Conservation (phyloP, 768 basidiomycete species). For the Phaeotremella fagi region DNA sequence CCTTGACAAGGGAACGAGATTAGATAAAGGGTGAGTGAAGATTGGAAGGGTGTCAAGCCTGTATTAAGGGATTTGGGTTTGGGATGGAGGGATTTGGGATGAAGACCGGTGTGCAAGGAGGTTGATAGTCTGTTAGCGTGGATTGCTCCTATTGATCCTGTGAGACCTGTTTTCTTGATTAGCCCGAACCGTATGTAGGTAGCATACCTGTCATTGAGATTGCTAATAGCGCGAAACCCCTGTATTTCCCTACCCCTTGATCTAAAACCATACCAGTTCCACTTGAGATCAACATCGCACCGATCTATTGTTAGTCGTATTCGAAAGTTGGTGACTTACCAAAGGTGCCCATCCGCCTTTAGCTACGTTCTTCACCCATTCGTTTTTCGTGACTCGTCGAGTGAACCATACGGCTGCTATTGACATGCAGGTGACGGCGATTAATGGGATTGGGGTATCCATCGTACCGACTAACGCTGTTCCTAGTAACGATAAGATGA, state of each 20-base stretch:
- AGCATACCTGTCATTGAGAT: conserved; percentile 75
- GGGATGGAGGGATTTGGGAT: conserved; percentile 11
- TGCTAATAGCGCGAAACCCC: conserved; percentile 80
- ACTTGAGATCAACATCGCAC: conserved; percentile 57
- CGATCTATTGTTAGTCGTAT: conserved; percentile 40
- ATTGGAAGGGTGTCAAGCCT: conserved; percentile 49
- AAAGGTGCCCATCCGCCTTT: conserved; percentile 84
- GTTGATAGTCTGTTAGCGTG: conserved; percentile 85
- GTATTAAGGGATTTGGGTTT: background rate
- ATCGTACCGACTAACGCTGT: conserved; percentile 64
- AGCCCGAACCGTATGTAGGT: background rate
- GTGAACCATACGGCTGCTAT: conserved; percentile 47
- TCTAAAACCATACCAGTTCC: conserved; percentile 90
- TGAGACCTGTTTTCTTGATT: conserved; percentile 59
- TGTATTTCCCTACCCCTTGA: conserved; percentile 76
- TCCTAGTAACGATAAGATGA: conserved; percentile 62
- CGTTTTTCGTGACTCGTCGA: conserved; percentile 55
- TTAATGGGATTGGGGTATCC: conserved; percentile 60
- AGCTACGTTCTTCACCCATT: conserved; percentile 65
- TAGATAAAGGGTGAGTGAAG: conserved; percentile 57
- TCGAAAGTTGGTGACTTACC: conserved; percentile 35
- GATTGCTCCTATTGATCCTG: conserved; percentile 85
- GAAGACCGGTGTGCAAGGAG: conserved; percentile 58
- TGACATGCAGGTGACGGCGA: conserved; percentile 48
- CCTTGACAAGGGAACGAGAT: conserved; percentile 78